These are phyloP conservation scores for Colletotrichum truncatum DNA, from an alignment of 2,329 filamentous ascomycete species.

Conservation along the genomic window DNA sequence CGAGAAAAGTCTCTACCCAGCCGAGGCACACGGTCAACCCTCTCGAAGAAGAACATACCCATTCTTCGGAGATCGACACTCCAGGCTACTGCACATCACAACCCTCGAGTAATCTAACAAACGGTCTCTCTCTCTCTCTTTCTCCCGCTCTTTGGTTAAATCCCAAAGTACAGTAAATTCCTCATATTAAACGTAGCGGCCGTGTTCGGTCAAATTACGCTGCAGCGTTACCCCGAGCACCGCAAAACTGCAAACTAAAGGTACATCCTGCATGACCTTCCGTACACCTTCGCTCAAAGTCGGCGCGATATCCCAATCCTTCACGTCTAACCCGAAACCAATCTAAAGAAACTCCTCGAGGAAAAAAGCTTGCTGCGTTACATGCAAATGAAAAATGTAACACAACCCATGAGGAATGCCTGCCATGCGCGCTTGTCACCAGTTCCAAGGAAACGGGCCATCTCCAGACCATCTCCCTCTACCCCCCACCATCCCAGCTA, in stretches of 20 bases:
- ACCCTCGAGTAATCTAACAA: background rate
- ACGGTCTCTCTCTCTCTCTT: too few species aligned
- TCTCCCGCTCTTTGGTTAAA: too few species aligned
- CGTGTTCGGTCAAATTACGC: background rate
- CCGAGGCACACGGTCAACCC: too few species aligned
- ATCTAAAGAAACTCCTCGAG: background rate
- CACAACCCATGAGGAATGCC: too few species aligned
- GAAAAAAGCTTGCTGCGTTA: background rate
- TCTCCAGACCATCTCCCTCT: background rate
- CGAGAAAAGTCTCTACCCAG: too few species aligned
- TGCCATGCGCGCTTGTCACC: background rate
- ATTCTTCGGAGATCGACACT: background rate
- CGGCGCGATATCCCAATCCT: background rate
- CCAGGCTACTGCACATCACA: background rate
- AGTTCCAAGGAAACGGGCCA: background rate
- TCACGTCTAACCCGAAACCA: background rate
- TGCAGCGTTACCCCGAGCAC: slow-evolving; percentile 22
- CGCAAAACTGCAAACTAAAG: background rate
- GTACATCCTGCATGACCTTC: background rate
- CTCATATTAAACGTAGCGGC: too few species aligned
- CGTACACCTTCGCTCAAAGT: background rate
- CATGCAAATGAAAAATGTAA: background rate
- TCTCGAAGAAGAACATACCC: background rate
- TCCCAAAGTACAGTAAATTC: too few species aligned
- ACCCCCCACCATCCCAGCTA: too few species aligned